Evolutionary conservation across 257 asterid genomes (phyloP).

Genomic region (Solanum paucissectum): DNA sequence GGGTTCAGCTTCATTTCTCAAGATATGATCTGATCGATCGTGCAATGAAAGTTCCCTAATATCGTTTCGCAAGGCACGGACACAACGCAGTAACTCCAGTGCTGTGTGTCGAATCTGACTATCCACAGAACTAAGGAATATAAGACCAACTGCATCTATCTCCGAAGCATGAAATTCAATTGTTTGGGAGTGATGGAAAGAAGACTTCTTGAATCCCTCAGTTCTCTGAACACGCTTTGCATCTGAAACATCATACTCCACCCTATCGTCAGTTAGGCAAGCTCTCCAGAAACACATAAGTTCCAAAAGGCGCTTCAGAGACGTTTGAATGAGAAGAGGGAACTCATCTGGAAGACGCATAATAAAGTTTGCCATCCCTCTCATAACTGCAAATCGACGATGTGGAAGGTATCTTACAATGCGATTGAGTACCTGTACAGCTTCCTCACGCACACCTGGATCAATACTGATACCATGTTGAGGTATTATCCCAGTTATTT

Average conservation of each 20-base stretch:
- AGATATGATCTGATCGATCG: conserved; percentile 44
- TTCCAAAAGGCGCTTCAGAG: conserved; percentile 93
- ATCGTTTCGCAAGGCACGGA: conserved; percentile 83
- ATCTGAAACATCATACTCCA: conserved; percentile 47
- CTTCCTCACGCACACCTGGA: conserved; percentile 99
- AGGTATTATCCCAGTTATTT: conserved; percentile 92
- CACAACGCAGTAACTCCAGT: conserved; percentile 86
- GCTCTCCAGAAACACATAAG: conserved; percentile 99
- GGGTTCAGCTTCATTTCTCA: conserved; percentile 76
- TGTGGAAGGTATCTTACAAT: conserved; percentile 86
- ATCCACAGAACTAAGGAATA: conserved; percentile 93
- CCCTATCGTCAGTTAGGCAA: conserved; percentile 68
- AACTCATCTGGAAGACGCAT: conserved; percentile 92
- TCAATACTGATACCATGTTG: conserved; percentile 98
- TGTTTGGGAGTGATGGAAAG: conserved; percentile 65
- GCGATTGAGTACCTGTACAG: conserved; percentile 91
- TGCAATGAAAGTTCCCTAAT: conserved; percentile 56
- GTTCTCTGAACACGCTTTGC: conserved; percentile 70
- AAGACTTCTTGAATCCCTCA: conserved; percentile 82
- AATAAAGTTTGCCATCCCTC: conserved; percentile 90
- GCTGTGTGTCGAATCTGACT: conserved; percentile 99
- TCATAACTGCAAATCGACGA: conserved; percentile 98
- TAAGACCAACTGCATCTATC: conserved; percentile 98
- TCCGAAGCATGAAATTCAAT: conserved; percentile 79
- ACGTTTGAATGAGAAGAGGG: conserved; percentile 97